phyloP scores from a whole-genome alignment of 148 eudicot species.

The Dysphania ambrosioides region DNA sequence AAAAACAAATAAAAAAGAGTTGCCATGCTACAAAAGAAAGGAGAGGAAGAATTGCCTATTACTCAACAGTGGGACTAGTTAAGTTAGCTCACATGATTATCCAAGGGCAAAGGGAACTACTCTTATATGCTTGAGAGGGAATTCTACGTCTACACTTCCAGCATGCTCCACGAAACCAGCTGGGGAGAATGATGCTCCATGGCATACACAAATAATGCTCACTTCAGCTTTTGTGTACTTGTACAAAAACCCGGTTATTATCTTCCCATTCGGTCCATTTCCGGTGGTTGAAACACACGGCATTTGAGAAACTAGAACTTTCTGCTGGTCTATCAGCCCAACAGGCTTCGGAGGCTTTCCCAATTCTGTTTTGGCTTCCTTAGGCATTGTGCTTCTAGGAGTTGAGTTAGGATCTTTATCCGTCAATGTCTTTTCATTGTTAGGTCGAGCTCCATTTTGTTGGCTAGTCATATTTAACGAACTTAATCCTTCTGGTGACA shows the following conservation, averaged over 20 bases:
- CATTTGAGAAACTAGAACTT: conserved; percentile 39
- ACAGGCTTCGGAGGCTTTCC: conserved; percentile 43
- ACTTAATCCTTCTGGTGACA: neutral
- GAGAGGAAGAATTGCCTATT: too few relatives aligned
- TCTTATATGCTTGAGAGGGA: conserved; percentile 65
- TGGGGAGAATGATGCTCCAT: conserved; percentile 67
- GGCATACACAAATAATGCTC: conserved; percentile 69
- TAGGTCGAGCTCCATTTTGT: neutral
- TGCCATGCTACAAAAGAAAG: too few relatives aligned
- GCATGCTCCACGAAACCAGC: conserved; percentile 82
- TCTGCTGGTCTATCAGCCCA: conserved; percentile 9
- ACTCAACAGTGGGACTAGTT: too few relatives aligned
- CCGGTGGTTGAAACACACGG: conserved; percentile 80
- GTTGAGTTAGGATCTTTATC: conserved; percentile 11
- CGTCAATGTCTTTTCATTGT: neutral
- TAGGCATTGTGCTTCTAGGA: conserved; percentile 18
- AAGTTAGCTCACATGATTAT: too few relatives aligned
- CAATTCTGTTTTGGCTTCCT: conserved; percentile 7
- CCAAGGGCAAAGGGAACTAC: conserved; percentile 41
- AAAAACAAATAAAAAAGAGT: too few relatives aligned
- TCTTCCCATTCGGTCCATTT: conserved; percentile 69
- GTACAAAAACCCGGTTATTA: conserved; percentile 60
- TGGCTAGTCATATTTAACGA: neutral
- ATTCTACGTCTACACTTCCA: conserved; percentile 54
- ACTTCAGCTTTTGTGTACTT: conserved; percentile 58